Conservation (phyloP, 2,329 filamentous ascomycete species). For the Claviceps arundinis region DNA sequence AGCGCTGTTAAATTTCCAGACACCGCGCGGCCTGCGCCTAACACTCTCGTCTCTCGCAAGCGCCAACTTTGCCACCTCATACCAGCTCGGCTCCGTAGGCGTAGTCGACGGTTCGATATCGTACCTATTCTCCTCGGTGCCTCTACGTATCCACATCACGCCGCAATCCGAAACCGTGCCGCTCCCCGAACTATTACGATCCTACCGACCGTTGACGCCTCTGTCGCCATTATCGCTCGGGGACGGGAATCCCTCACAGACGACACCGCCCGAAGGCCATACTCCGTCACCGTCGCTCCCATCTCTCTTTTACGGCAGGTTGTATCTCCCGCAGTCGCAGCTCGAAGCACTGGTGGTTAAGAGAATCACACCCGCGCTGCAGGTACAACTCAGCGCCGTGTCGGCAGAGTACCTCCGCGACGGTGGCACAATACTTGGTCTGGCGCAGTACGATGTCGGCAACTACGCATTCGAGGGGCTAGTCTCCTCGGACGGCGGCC, state of each 20-base stretch:
- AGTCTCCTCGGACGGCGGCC: slow-evolving; percentile 80
- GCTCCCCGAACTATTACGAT: slow-evolving; percentile 63
- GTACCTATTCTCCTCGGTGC: slow-evolving; percentile 85
- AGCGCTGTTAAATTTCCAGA: slow-evolving; percentile 81
- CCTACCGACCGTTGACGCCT: slow-evolving; percentile 68
- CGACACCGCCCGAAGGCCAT: slow-evolving; percentile 6
- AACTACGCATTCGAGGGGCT: slow-evolving; percentile 83
- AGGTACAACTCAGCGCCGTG: slow-evolving; percentile 69
- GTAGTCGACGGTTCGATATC: slow-evolving; percentile 94
- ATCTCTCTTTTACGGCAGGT: slow-evolving; percentile 59
- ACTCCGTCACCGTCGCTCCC: slow-evolving; percentile 23
- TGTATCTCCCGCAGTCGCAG: slow-evolving; percentile 73
- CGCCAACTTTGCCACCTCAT: slow-evolving; percentile 86
- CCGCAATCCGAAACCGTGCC: slow-evolving; percentile 62
- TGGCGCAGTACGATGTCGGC: slow-evolving; percentile 71
- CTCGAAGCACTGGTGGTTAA: slow-evolving; percentile 78
- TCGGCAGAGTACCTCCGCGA: slow-evolving; percentile 59
- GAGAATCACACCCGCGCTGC: slow-evolving; percentile 61
- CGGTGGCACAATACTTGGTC: slow-evolving; percentile 60
- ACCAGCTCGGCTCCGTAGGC: slow-evolving; percentile 78
- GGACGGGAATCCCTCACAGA: not conserved
- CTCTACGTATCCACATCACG: slow-evolving; percentile 51
- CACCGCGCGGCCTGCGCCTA: slow-evolving; percentile 70
- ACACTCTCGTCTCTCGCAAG: slow-evolving; percentile 85
- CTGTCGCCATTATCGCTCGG: slow-evolving; percentile 22